Evolutionary conservation across 345 rosid species (phyloP).

Genomic region (Hevea brasiliensis): DNA sequence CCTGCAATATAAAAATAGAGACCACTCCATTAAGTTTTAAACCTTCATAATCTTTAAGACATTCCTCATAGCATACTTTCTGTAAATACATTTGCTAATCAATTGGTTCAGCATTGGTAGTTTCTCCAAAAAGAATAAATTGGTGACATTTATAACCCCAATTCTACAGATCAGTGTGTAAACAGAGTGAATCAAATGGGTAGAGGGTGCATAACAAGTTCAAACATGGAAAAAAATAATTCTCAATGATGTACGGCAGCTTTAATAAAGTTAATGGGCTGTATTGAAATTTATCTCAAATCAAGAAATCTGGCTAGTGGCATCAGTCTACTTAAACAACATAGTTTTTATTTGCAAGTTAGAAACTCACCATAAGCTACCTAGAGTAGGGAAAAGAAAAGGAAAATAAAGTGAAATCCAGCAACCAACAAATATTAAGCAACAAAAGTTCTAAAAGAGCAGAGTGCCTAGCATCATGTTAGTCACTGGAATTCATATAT

Average conservation of each 20-base stretch:
- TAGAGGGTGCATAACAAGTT: neutral
- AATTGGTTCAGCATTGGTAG: neutral
- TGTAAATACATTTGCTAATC: neutral
- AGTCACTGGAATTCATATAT: neutral
- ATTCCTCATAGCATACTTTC: neutral
- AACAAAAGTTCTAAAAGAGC: neutral
- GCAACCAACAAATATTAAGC: neutral
- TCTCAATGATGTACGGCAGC: neutral
- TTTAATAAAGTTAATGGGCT: too few species aligned
- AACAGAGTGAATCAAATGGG: neutral
- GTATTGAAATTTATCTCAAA: neutral
- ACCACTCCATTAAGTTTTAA: too few species aligned
- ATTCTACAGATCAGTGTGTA: too few species aligned
- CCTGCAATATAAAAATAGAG: too few species aligned
- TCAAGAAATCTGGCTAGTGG: neutral
- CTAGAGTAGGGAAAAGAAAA: neutral
- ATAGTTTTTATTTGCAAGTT: neutral
- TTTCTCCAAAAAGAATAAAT: neutral
- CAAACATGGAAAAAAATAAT: neutral
- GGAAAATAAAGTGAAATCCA: neutral
- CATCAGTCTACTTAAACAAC: neutral
- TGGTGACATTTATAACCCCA: too few species aligned
- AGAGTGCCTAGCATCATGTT: neutral
- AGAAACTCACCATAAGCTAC: neutral
- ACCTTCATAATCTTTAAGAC: neutral